Conservation (phyloP, 1,139 yeast genomes). For the Saccharomycopsis crataegensis region DNA sequence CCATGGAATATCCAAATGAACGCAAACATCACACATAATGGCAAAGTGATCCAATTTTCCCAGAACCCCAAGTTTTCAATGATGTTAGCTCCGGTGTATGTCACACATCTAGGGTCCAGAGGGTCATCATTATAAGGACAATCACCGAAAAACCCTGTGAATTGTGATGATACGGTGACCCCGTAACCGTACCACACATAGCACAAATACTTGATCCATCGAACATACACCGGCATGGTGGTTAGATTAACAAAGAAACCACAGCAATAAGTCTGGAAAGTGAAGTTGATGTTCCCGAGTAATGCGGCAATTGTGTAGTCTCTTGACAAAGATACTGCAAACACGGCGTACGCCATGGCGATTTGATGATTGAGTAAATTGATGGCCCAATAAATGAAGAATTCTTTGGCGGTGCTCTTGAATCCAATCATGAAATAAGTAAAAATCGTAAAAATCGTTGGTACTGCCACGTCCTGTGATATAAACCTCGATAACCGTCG, state of each 20-base stretch:
- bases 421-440: conserved; percentile 79
- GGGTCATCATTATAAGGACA: conserved; percentile 40
- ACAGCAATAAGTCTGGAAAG: conserved; percentile 70
- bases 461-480: conserved; percentile 63
- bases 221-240: conserved; percentile 76
- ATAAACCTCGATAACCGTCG: conserved; percentile 60
- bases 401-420: conserved; percentile 40
- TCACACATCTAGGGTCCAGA: conserved; percentile 33
- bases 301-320: conserved; percentile 63
- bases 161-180: conserved; percentile 58
- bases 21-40: conserved; percentile 52
- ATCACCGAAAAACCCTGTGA: conserved; percentile 49
- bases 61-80: conserved; percentile 56
- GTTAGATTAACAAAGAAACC: conserved; percentile 74
- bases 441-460: conserved; percentile 49
- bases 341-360: conserved; percentile 49
- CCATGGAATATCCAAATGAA: conserved; percentile 53
- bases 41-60: conserved; percentile 57
- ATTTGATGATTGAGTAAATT: conserved; percentile 48
- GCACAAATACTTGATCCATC: conserved; percentile 74
- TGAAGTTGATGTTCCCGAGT: conserved; percentile 55
- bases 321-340: conserved; percentile 51
- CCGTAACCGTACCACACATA: conserved; percentile 78
- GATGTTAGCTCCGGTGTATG: conserved; percentile 44
- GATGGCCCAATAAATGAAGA: conserved; percentile 57